Base-by-base conservation (phyloP, 225 moss, liverwort and hornwort genomes). In the Takakia lepidozioides region DNA sequence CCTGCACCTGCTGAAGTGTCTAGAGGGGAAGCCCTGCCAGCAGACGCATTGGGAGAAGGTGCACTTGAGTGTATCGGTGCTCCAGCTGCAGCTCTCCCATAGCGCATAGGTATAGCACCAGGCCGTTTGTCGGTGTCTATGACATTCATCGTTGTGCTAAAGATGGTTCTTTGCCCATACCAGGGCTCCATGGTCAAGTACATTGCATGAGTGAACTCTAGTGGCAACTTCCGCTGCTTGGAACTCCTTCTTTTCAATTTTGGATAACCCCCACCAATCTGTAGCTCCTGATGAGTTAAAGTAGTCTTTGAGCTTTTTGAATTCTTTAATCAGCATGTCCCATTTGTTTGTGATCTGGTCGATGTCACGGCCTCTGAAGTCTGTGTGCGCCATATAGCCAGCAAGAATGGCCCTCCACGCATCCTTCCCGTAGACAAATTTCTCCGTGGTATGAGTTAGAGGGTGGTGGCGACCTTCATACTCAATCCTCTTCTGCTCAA, bases 251-350 rank as follows among this genome's bases (percentile, higher is more conserved):
- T 35, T 35, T 14, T 51, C 51, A 2, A 35, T 10, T n/a, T 51
- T 51, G 10, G 51, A 51, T 15, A 51, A 35, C 34, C 34, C 19
- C 51, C 51, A 51, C 51, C 51, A 51, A 1, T 25, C 30, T 11
- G 34, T 3, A 6, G 51, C 51, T 8, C 51, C 34, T 10, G 20
- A 34, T 1, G 9, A 35, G 8, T 8, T 37, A 3, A 51, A 21
- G 10, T 51, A n/a, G 8, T 51, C 35, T 20, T 51, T 34, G 7
- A 51, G n/a, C 4, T 21, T 51, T 21, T 51, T 51, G 32, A 51
- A 51, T 13, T 51, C 51, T 35, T 51, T 51, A 10, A 4, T 5
- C 19, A 51, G 19, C 15, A 14, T 23, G 2, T 51, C 35, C 32
- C 32, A 36, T 16, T 51, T 51, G 34, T 19, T 51, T 34, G 43